Base-by-base conservation (phyloP, 495 filamentous ascomycete genomes). In the Lasiosphaeriaceae sp. region DNA sequence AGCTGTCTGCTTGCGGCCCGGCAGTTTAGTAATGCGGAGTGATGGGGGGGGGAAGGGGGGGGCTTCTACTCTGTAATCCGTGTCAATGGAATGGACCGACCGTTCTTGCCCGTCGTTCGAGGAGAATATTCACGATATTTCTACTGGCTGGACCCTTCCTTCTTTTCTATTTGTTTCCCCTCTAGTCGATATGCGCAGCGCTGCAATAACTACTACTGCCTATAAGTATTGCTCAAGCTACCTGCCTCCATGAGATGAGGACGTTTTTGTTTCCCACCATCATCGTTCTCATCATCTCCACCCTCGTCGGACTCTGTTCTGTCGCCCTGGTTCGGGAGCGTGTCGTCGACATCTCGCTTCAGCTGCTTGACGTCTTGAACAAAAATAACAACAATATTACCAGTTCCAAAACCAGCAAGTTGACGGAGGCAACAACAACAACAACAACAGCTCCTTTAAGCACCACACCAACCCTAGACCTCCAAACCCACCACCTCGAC, bases 231-330 rank as follows among this genome's bases (percentile, higher is more conserved):
- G 8, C 41, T 19, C 16, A 9, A 31, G 26, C 26, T 31, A 31
- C 26, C 26, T 3, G 26, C 39, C 39, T n/a, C 39, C 39, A 14
- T 43, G 39, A 43, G 39, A 43, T 43, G 39, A 43, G 2, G n/a
- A 16, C 8, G 4, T 43, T 41, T 41, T 41, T 43, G 12, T 31
- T 31, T 31, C 26, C 26, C 26, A 31, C 26, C 26, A 31, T 14
- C 39, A 43, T n/a, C 39, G 14, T 43, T n/a, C 3, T 21, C 22
- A 14, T 14, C 46, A 23, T 23, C 19, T n/a, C 46, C 21, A 26
- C 39, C 37, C 17, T 77, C 50, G 66, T 77, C 47, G 74, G 69
- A 52, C 54, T 74, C 60, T 57, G 66, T 35, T 77, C 74, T 16
- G 57, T 72, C 5, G 45, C 74, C 20, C 35, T 72, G 20, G 69